Evolutionary conservation across 192 early-diverging fungal species (phyloP).

Genomic region (Entomortierella beljakovae): DNA sequence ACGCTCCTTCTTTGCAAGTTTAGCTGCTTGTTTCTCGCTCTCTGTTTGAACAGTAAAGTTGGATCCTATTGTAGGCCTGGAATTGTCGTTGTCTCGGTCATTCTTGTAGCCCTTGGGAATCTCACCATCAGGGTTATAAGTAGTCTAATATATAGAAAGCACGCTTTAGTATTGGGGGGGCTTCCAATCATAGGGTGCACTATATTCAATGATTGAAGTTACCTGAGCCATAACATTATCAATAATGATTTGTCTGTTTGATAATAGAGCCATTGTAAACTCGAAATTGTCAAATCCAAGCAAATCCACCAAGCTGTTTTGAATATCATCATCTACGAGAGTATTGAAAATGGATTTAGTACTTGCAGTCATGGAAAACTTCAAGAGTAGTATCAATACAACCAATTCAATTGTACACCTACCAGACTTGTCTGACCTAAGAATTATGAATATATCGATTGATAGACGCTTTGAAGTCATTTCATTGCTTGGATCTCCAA

Average conservation of each 20-base stretch:
- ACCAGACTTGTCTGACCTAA: constrained; percentile 68
- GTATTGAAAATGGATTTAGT: neutral
- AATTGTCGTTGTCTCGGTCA: constrained; percentile 50
- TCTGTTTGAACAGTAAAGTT: constrained; percentile 75
- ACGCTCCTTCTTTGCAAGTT: constrained; percentile 72
- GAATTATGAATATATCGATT: constrained; percentile 76
- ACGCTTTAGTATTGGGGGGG: no score
- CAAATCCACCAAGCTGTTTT: constrained; percentile 75
- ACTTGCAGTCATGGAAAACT: neutral
- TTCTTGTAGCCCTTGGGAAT: constrained; percentile 15
- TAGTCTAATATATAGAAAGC: constrained; percentile 21
- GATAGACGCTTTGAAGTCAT: constrained; percentile 70
- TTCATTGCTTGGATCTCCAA: constrained; percentile 48
- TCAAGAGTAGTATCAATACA: neutral
- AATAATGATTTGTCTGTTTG: constrained; percentile 69
- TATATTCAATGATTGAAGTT: neutral
- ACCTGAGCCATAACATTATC: constrained; percentile 69
- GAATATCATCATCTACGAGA: constrained; percentile 67
- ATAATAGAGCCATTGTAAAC: constrained; percentile 70
- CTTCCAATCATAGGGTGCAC: neutral
- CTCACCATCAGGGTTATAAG: constrained; percentile 28
- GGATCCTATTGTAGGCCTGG: constrained; percentile 65
- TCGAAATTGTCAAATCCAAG: constrained; percentile 81
- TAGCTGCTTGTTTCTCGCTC: constrained; percentile 68
- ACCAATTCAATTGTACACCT: neutral